Conservation (phyloP, 2,329 filamentous ascomycete species). For the Fusarium begoniae region DNA sequence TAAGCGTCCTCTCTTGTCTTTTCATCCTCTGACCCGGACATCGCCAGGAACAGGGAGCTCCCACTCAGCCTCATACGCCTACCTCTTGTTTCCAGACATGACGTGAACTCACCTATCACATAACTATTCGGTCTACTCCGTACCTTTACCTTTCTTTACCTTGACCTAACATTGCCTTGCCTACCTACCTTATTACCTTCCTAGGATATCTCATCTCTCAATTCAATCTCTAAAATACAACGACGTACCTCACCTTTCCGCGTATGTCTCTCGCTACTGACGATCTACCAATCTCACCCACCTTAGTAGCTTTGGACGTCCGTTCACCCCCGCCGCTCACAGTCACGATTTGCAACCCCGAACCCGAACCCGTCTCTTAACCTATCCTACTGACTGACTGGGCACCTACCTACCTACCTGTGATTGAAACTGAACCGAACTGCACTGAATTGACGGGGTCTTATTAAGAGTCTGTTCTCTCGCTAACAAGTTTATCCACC, state of each 20-base stretch:
- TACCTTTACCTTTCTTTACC: slow-evolving; percentile 4
- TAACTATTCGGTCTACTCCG: slow-evolving; percentile 12
- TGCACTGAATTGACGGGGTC: not conserved
- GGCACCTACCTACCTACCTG: not conserved
- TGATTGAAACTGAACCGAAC: not conserved
- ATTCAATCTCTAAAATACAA: not conserved
- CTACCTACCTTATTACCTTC: not conserved
- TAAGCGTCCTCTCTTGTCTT: not conserved
- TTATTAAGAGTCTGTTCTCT: not conserved
- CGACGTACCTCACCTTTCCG: not conserved
- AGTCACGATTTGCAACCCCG: slow-evolving; percentile 16
- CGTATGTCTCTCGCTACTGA: not conserved
- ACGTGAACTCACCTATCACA: slow-evolving; percentile 43
- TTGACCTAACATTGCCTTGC: not conserved
- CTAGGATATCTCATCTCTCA: not conserved
- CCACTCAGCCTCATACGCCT: slow-evolving; percentile 23
- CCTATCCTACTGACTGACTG: not conserved
- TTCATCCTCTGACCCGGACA: not conserved
- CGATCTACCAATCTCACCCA: slow-evolving; percentile 5
- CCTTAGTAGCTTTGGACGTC: slow-evolving; percentile 16
- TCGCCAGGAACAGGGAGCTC: slow-evolving; percentile 28
- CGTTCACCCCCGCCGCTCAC: slow-evolving; percentile 26
- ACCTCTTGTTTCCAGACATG: slow-evolving; percentile 39
- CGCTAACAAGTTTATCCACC: not conserved
- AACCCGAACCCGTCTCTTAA: slow-evolving; percentile 6